phyloP scores from a whole-genome alignment of 306 rosid genomes.

The Potentilla sterilis region DNA sequence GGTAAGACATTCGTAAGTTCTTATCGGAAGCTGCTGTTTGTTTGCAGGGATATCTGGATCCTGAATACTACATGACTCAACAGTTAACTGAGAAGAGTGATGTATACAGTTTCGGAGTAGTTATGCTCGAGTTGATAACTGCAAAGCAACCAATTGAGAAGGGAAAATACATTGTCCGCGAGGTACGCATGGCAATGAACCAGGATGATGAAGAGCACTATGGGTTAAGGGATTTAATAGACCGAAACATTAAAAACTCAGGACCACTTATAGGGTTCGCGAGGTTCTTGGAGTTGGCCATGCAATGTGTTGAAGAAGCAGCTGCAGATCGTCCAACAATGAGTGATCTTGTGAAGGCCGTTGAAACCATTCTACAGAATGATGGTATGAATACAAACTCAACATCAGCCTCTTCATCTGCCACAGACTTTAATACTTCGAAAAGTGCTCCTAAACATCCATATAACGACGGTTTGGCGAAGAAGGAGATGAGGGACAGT shows the following conservation, averaged over 20 bases:
- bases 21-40: background rate
- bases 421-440: constrained; percentile 63
- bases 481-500: constrained; percentile 51
- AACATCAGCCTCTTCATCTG: constrained; percentile 87
- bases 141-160: constrained; percentile 84
- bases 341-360: constrained; percentile 75
- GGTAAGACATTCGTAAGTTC: background rate
- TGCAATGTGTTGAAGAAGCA: constrained; percentile 85
- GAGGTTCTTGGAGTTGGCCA: constrained; percentile 71
- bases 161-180: constrained; percentile 81
- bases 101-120: constrained; percentile 89
- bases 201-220: constrained; percentile 53
- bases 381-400: constrained; percentile 84
- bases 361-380: constrained; percentile 70
- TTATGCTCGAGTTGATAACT: constrained; percentile 80
- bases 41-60: constrained; percentile 89
- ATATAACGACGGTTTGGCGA: constrained; percentile 49
- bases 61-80: constrained; percentile 92
- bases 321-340: constrained; percentile 82
- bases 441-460: constrained; percentile 63
- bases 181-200: constrained; percentile 47
- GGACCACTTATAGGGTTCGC: constrained; percentile 51
- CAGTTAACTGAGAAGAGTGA: constrained; percentile 88
- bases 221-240: constrained; percentile 68
- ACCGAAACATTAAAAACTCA: constrained; percentile 53